Conservation (phyloP, 2,329 filamentous ascomycete genomes). For the Ascochyta rabiei region DNA sequence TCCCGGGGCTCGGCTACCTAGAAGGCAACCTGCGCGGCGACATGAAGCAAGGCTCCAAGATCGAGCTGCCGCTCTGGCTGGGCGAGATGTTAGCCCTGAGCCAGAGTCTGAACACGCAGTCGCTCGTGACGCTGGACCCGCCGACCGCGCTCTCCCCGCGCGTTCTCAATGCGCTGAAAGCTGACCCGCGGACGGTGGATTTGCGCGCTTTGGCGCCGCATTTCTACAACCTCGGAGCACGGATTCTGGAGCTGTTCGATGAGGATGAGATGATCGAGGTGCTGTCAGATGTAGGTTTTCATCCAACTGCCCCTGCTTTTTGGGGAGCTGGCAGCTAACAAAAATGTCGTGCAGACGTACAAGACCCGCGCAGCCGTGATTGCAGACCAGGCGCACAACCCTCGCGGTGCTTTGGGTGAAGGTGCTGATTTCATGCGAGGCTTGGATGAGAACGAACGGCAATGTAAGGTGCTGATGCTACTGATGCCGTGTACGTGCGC, state of each 20-base stretch:
- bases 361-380: conserved; percentile 81
- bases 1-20: conserved; percentile 85
- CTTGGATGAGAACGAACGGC: conserved; percentile 87
- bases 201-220: conserved; percentile 82
- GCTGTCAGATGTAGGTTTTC: conserved; percentile 50
- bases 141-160: conserved; percentile 77
- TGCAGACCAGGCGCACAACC: conserved; percentile 86
- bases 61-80: conserved; percentile 90
- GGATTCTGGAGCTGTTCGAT: conserved; percentile 89
- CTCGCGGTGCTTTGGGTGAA: conserved; percentile 69
- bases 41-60: conserved; percentile 79
- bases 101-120: conserved; percentile 45
- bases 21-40: conserved; percentile 77
- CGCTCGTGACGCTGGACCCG: conserved; percentile 73
- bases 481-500: conserved; percentile 5
- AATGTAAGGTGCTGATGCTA: conserved; percentile 52
- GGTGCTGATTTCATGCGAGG: conserved; percentile 83
- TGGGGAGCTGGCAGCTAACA: neutral
- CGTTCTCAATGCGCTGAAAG: conserved; percentile 88
- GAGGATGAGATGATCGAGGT: conserved; percentile 79
- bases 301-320: neutral
- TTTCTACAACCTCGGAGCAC: conserved; percentile 84
- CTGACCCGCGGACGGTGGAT: conserved; percentile 84
- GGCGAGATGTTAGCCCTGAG: conserved; percentile 85
- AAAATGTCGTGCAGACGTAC: conserved; percentile 65